These are phyloP conservation scores for Adansonia digitata DNA, from an alignment of 345 rosid species.

Conservation along the genomic window DNA sequence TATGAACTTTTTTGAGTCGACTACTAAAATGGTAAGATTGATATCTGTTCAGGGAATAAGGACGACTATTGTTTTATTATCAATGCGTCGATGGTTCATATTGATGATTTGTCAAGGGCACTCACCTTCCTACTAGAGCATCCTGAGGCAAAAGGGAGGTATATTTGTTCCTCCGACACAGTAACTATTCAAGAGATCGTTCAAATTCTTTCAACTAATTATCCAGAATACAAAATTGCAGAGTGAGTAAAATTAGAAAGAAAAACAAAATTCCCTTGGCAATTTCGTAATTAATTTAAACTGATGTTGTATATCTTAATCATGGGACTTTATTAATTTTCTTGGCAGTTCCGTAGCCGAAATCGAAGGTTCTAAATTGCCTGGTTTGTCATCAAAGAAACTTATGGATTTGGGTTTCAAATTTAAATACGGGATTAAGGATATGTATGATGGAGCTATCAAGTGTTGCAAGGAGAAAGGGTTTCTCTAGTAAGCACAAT, in stretches of 20 bases:
- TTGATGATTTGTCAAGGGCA: not conserved
- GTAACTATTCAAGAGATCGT: not conserved
- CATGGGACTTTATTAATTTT: not conserved
- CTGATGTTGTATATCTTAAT: not conserved
- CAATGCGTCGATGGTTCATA: not conserved
- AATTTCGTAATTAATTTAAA: not conserved
- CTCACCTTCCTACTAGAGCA: not conserved
- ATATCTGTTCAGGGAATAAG: not conserved
- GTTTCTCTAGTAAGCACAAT: not conserved
- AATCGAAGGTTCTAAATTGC: not conserved
- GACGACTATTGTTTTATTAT: not conserved
- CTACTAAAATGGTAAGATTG: too few species aligned
- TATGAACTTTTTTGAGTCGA: too few species aligned
- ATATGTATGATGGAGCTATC: not conserved
- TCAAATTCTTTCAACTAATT: not conserved
- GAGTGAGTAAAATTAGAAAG: not conserved
- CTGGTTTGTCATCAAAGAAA: not conserved
- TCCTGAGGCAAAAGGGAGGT: not conserved
- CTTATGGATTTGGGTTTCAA: not conserved
- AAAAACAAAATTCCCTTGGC: not conserved
- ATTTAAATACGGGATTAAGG: not conserved
- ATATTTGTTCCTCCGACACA: not conserved
- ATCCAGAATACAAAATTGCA: not conserved
- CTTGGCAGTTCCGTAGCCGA: not conserved
- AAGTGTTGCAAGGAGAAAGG: not conserved